Base-by-base conservation (phyloP, 805 yeast species). In the Lachancea thermotolerans region DNA sequence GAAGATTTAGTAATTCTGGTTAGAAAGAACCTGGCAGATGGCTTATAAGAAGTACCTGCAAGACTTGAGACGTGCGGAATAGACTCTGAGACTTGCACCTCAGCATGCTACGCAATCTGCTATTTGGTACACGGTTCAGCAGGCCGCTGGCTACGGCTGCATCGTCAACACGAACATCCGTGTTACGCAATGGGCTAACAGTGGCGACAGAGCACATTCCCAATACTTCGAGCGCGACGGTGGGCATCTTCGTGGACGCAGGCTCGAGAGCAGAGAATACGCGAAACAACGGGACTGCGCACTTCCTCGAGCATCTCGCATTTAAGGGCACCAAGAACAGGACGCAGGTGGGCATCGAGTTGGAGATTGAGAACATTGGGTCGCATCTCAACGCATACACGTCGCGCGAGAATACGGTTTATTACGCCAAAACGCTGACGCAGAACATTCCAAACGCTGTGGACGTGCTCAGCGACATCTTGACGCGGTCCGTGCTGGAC, bases 341-440 rank as follows among this genome's bases (percentile, higher is more conserved):
- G 63, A 70, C 87, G 10, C 98, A 93, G 70, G 72, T 80, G 46
- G 79, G 80, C 48, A 73, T 93, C 46, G 99, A 93, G 66, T 71
- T 90, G 38, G 98, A 93, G 67, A 87, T 93, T 47, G 99, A 93
- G 67, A 85, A 93, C 70, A 78, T 90, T 58, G 99, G 99, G 3
- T 88, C 96, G 21, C 99, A 93, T 68, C 77, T 93, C 59, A 93
- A 95, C 64, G 99, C 99, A n/a, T 93, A 93, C 71, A 93, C 99
- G 2, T 88, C 96, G 16, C 79, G 99, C 60, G 99, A 93, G 62
- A 90, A 89, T 67, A 93, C 99, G 1, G 99, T 91, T 8, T 93
- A 90, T 66, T 93, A 89, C 66, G 95, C 98, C 40, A 89, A 88
- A 66, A 78, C 97, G 28, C 71, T 90, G 47, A 75, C 79, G 54